phyloP scores from a whole-genome alignment of 1,284 basidiomycete genomes.

The Farysia itapuensis region DNA sequence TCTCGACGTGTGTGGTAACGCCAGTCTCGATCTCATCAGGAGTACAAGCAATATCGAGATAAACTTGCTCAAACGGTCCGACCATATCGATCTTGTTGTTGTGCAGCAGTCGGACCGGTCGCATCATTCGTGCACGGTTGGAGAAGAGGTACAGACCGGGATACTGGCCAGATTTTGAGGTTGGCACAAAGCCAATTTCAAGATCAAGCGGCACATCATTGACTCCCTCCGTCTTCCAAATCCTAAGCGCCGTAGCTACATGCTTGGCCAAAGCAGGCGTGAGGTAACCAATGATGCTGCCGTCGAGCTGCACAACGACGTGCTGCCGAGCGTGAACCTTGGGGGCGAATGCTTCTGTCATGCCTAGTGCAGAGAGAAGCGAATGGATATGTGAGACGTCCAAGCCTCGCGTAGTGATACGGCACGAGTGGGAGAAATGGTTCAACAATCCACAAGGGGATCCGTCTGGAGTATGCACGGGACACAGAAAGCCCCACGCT shows the following conservation, averaged over 20 bases:
- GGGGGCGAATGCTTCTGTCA: constrained; percentile 84
- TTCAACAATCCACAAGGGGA: constrained; percentile 96
- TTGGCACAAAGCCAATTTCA: constrained; percentile 90
- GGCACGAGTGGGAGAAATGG: constrained; percentile 91
- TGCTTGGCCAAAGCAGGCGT: constrained; percentile 73
- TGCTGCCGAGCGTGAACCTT: constrained; percentile 76
- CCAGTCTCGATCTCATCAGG: constrained; percentile 82
- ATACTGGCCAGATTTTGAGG: constrained; percentile 90
- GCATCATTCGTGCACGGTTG: constrained; percentile 90
- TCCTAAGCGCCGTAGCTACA: constrained; percentile 79
- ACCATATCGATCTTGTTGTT: constrained; percentile 88
- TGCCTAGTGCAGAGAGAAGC: constrained; percentile 84
- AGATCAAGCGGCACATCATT: constrained; percentile 82
- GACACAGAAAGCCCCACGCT: constrained; percentile 98
- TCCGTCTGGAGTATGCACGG: constrained; percentile 98
- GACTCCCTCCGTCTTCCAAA: constrained; percentile 91
- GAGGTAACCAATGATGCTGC: constrained; percentile 93
- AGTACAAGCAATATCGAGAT: constrained; percentile 95
- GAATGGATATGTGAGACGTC: constrained; percentile 76
- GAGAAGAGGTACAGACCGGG: constrained; percentile 94
- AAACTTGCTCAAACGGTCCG: constrained; percentile 97
- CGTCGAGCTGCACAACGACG: constrained; percentile 90
- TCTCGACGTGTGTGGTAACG: constrained; percentile 83
- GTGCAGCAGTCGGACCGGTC: constrained; percentile 86
- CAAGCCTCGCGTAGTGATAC: constrained; percentile 80